phyloP scores from a whole-genome alignment of 257 asterid species.

The Penstemon barbatus region DNA sequence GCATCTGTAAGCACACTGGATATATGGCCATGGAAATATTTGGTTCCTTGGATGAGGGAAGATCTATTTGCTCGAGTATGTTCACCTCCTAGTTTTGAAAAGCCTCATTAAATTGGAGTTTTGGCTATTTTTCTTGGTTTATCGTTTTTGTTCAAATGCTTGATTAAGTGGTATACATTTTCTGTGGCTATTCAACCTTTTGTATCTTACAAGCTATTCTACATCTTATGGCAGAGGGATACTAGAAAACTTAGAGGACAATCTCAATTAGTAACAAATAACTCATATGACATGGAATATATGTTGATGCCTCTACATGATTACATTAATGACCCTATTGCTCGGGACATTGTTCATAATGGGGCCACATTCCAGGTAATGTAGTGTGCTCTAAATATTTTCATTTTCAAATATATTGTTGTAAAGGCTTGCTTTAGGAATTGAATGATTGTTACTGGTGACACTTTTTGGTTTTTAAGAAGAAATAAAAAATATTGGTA shows the following conservation, averaged over 20 bases:
- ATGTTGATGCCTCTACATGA: slow-evolving; percentile 80
- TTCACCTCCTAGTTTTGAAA: slow-evolving; percentile 22
- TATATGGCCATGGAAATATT: slow-evolving; percentile 98
- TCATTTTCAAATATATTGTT: slow-evolving; percentile 11
- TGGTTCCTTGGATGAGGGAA: slow-evolving; percentile 99
- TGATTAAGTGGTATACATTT: background rate
- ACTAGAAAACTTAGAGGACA: slow-evolving; percentile 57
- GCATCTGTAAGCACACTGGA: slow-evolving; percentile 77
- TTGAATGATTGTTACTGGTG: slow-evolving; percentile 12
- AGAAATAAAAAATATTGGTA: slow-evolving; percentile 13
- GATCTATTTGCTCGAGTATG: slow-evolving; percentile 95
- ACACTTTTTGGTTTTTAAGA: slow-evolving; percentile 3
- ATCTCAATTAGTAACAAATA: slow-evolving; percentile 37
- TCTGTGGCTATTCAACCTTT: background rate
- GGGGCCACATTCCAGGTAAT: slow-evolving; percentile 98
- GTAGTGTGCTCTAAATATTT: slow-evolving; percentile 17
- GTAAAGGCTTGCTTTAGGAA: slow-evolving; percentile 18
- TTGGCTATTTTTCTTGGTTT: slow-evolving; percentile 6
- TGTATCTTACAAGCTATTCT: slow-evolving; percentile 17
- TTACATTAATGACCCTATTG: slow-evolving; percentile 76
- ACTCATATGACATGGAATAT: slow-evolving; percentile 73
- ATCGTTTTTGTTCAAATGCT: slow-evolving; percentile 13
- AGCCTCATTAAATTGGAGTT: slow-evolving; percentile 12
- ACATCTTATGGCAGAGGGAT: slow-evolving; percentile 67
- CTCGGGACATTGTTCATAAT: slow-evolving; percentile 79